Percentiles rank a stretch among this genome's conserved stretches.
These are phyloP conservation scores for Aegilops speltoides DNA, from an alignment of 176 grass and related monocot species.

Conservation along the genomic window DNA sequence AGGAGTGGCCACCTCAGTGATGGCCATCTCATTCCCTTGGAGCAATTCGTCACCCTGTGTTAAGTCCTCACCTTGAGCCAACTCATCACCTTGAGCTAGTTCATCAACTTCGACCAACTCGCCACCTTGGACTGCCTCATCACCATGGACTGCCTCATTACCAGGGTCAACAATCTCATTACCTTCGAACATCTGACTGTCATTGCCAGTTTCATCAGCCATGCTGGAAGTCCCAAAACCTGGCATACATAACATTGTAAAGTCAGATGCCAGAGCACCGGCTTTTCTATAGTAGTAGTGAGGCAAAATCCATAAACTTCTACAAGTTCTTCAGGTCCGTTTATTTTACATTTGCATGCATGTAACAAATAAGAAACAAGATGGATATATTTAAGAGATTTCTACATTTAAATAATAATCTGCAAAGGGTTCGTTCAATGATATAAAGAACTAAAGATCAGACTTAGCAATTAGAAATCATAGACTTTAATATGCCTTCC, in stretches of 20 bases:
- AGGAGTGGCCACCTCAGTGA: conserved; percentile 21
- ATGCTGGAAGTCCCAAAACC: conserved; percentile 18
- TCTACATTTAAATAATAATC: neutral
- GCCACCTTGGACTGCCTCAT: conserved; percentile 12
- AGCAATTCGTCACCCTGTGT: conserved; percentile 5
- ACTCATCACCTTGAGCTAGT: conserved; percentile 6
- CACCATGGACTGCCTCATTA: conserved; percentile 12
- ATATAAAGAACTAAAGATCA: neutral
- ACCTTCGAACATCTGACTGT: conserved; percentile 17
- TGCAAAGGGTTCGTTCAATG: neutral
- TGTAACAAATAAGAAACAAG: neutral
- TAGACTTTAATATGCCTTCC: neutral
- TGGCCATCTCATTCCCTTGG: conserved; percentile 25
- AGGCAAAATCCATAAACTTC: neutral
- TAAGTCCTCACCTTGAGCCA: conserved; percentile 5
- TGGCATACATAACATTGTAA: neutral
- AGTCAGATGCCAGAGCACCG: neutral
- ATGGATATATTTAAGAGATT: neutral
- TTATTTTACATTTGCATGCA: neutral
- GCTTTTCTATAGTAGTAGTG: neutral
- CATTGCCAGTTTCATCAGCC: conserved; percentile 32
- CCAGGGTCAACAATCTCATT: conserved; percentile 17
- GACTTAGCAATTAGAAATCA: neutral
- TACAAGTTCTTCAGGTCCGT: neutral
- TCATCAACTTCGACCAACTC: conserved; percentile 17